Evolutionary conservation across 306 rosid species (phyloP), one percentile per base, ranked within the genome.

Genomic region (Myrica gale): DNA sequence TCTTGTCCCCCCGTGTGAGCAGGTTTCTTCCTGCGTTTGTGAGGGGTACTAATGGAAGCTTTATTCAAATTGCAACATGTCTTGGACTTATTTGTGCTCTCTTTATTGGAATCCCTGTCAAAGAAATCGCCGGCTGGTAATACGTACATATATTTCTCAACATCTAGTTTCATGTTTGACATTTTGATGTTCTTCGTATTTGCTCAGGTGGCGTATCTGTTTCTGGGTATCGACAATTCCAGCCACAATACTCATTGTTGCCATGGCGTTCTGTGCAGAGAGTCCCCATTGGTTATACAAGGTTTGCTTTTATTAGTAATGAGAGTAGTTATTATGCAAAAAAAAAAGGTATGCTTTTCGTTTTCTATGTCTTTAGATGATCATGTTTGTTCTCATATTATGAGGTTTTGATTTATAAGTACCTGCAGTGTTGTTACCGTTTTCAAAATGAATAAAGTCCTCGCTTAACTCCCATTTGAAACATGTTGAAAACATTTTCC

Each of bases 121-220:
- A 89, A 85, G 97, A 89, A 66, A 85, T 90, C 71, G 63, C 72
- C 50, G 98, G 97, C 79, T 92, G 98, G 98, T 92, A 88, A 76
- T 84, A 73, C 54, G 68, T 26, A 32, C 71, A 67, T 81, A 42
- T 63, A 68, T 52, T 54, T 69, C 42, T 77, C 19, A 19, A 21
- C 52, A 46, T 76, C 61, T 69, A 52, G 45, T 17, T 75, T 77
- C 50, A 62, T 78, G 15, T 69, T 56, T 78, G 44, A 77, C 65
- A 43, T 71, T 74, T 80, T 79, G 65, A 62, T 84, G 50, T 72
- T 60, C 61, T 51, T 26, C 63, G 68, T 68, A 50, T 78, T 72
- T 78, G 74, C 81, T 82, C 85, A 95, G 98, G 98, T 95, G 98
- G 98, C 96, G 98, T 60, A 88, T 89, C 81, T 95, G 98, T 83